Percentiles rank a stretch among this genome's conserved stretches.
phyloP scores from a whole-genome alignment of 257 asterid genomes.

The Nicotiana undulata region DNA sequence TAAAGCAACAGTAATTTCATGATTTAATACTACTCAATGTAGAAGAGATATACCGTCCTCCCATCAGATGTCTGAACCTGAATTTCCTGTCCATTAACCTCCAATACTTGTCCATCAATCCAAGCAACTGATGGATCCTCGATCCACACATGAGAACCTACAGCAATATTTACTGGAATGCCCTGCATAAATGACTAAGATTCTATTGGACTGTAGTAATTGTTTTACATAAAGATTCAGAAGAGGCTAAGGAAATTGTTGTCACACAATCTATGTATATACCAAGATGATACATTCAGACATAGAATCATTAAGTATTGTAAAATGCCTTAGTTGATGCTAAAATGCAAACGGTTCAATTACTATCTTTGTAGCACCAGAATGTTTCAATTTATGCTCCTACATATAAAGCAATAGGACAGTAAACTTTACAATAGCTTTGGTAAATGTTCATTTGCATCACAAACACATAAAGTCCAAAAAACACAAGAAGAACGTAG shows the following conservation, averaged over 20 bases:
- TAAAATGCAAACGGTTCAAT: background rate
- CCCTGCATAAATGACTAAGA: constrained; percentile 53
- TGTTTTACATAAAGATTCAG: background rate
- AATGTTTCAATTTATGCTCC: background rate
- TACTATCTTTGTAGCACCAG: background rate
- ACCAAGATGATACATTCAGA: background rate
- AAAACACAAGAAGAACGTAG: background rate
- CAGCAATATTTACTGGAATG: constrained; percentile 69
- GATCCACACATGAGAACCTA: constrained; percentile 90
- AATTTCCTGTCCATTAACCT: constrained; percentile 65
- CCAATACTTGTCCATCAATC: constrained; percentile 69
- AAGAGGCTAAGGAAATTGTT: background rate
- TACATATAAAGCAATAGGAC: background rate
- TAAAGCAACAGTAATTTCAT: background rate
- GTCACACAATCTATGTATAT: background rate
- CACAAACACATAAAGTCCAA: background rate
- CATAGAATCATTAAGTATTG: background rate
- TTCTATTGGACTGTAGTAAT: background rate
- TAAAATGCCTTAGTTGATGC: background rate
- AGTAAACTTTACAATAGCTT: background rate
- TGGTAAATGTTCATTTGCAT: background rate
- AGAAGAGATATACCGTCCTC: constrained; percentile 45
- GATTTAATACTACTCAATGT: background rate
- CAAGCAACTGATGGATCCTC: constrained; percentile 77
- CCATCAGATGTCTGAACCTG: constrained; percentile 59